Base-by-base conservation (phyloP, 331 rosid genomes). In the Rhamnella rubrinervis region DNA sequence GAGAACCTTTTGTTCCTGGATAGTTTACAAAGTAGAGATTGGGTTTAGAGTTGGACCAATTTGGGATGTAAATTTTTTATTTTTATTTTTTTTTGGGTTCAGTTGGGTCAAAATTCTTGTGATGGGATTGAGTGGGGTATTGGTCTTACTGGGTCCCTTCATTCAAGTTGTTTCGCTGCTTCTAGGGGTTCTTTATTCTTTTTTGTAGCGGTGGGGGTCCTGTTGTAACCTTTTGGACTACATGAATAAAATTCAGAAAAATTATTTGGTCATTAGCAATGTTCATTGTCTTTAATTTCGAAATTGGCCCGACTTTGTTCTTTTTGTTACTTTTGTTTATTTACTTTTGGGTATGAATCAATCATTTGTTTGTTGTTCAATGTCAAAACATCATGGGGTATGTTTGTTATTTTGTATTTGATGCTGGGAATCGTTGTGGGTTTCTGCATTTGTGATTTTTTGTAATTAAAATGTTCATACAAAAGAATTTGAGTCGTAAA, bases 151-250 rank as follows among this genome's bases (percentile, higher is more conserved):
- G 74, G 58, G 46, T 76, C 55, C 64, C 74, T 81, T 44, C 78
- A 60, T 80, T 65, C 46, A 61, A 66, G 72, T 74, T 78, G 57
- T 67, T 67, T 70, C 84, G 83, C 89, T 87, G 89, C 92, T 80
- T 80, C 89, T 82, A 58, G 83, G 74, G 74, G 49, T 85, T 78
- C 83, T 82, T 80, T 81, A 82, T 84, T 87, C 85, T 82, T 87
- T 87, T 89, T 76, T 80, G 93, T 87, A 85, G 89, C 74, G 13
- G 78, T 55, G 60, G 63, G 66, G 90, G 75, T 84, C 71, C 59
- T 4, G 35, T 73, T 79, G 87, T 83, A 83, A 83, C 90, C 87
- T 76, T 53, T 66, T 77, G 51, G 82, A 84, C 88, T 82, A 82
- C 89, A 66, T 76, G 60, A 87, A 85, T 87, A 81, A 86, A 84